Evolutionary conservation across 257 asterid species (phyloP), one percentile per base, ranked within the genome.

Genomic region (Haberlea rhodopensis): DNA sequence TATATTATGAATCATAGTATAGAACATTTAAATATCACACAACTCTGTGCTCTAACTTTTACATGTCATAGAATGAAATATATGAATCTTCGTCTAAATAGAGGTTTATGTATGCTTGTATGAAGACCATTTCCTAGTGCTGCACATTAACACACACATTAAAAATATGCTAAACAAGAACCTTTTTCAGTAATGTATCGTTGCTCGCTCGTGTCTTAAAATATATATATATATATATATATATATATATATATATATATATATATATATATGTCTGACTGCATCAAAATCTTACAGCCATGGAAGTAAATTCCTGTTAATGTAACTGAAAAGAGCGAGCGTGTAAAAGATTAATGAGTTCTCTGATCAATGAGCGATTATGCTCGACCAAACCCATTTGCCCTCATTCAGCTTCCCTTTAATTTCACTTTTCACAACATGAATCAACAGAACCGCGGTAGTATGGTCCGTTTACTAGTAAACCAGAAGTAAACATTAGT

Each of bases 391-490:
- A 24, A 80, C 87, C 99, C 96, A 90, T 78, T 73, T 87, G 11
- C 97, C 97, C 72, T 84, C 84, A 45, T 74, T 77, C 65, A 80
- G 28, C 82, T 87, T 87, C 27, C 58, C 87, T 63, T 71, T 66
- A 32, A 94, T 74, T 75, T 94, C 99, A 26, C 62, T 80, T 59
- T n/a, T 87, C 28, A 83, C 95, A 10, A 90, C 88, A 52, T 53
- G 76, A 58, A 86, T 75, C 84, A 94, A 74, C 70, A 86, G 75
- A 67, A 71, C 67, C 5, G 70, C 79, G 16, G 99, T 94, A 72
- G 58, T 94, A 94, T 2, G 97, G 97, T 6, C 97, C 96, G 28
- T 94, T 94, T 46, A 94, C 95, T 24, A 90, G 85, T 25, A 85
- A 72, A 58, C 99, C 99, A 37, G 92, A 90, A 52, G 80, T 64